Conservation (phyloP, 1,139 yeast species). For the Meyerozyma elateridarum region DNA sequence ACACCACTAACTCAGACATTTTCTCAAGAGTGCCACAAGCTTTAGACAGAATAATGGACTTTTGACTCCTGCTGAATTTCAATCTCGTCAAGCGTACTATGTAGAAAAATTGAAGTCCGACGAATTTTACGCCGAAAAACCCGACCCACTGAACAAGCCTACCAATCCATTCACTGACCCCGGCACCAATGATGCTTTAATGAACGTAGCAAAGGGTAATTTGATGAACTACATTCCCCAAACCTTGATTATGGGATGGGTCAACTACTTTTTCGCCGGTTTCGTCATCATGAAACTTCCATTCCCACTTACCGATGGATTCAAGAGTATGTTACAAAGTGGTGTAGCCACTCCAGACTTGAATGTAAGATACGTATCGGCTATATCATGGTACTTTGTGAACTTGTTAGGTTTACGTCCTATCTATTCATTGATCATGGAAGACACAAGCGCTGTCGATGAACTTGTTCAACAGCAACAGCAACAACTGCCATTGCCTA, state of each 20-base stretch:
- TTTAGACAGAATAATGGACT: constrained; percentile 47
- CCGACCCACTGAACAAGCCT: constrained; percentile 35
- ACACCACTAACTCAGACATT: constrained; percentile 28
- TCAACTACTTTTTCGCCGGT: constrained; percentile 88
- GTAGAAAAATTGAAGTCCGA: constrained; percentile 47
- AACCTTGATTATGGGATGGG: constrained; percentile 94
- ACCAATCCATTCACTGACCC: constrained; percentile 70
- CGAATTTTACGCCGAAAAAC: constrained; percentile 41
- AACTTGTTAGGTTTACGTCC: constrained; percentile 83
- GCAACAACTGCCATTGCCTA: constrained; percentile 37
- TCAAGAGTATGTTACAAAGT: constrained; percentile 86
- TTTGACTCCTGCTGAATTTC: constrained; percentile 44
- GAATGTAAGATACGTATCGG: constrained; percentile 90
- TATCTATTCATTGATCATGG: constrained; percentile 67
- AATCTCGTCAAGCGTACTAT: constrained; percentile 40
- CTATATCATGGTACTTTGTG: constrained; percentile 96
- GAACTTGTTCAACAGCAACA: constrained; percentile 51
- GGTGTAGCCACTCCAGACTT: constrained; percentile 83
- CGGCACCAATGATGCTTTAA: constrained; percentile 65
- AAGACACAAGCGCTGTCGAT: constrained; percentile 44
- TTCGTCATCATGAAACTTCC: constrained; percentile 65
- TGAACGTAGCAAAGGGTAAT: constrained; percentile 77
- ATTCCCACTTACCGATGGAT: constrained; percentile 76
- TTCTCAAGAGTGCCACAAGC: constrained; percentile 50
- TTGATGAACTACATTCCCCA: constrained; percentile 85